Conservation (phyloP, 78 protist genomes). For the Protostelium mycophagum region DNA sequence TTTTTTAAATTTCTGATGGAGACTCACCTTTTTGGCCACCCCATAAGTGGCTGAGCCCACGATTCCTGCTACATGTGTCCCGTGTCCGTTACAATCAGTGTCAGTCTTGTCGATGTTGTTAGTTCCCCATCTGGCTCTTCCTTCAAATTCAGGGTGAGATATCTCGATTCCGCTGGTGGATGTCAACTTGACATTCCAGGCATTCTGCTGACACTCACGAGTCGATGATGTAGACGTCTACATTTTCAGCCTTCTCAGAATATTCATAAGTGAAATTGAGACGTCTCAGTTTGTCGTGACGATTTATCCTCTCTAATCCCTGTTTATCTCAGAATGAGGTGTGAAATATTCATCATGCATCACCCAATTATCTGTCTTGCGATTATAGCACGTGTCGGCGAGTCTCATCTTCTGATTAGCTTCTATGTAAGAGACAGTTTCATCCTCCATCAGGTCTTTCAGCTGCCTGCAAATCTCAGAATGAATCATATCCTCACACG, state of each 20-base stretch:
- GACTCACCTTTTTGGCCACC: background rate
- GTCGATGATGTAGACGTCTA: background rate
- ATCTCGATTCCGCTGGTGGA: background rate
- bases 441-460: background rate
- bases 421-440: background rate
- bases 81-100: background rate
- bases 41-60: background rate
- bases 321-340: background rate
- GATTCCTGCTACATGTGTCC: background rate
- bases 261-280: background rate
- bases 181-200: background rate
- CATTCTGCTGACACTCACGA: background rate
- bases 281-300: background rate
- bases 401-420: background rate
- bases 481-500: background rate
- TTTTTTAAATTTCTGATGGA: no score
- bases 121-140: background rate
- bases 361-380: background rate
- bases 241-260: background rate
- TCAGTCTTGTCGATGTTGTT: background rate
- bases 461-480: background rate
- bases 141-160: background rate
- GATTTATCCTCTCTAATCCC: background rate
- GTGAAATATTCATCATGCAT: background rate
- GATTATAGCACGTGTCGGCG: background rate